Base-by-base conservation (phyloP, 2,329 filamentous ascomycete genomes). In the Malbranchea zuffiana region DNA sequence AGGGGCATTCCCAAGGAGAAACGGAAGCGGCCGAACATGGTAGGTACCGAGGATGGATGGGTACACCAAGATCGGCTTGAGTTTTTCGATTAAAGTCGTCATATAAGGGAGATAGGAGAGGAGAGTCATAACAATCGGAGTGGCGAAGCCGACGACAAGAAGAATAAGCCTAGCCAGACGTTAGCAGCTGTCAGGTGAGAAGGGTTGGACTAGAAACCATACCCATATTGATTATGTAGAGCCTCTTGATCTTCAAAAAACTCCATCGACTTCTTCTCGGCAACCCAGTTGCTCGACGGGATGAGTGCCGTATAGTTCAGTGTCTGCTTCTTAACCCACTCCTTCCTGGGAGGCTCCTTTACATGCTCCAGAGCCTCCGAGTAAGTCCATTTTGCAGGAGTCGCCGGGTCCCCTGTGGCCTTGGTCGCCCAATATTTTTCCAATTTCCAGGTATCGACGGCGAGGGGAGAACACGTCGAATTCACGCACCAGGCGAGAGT, bases 1-100 rank as follows among this genome's bases (percentile, higher is more conserved):
- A 0, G 66, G 67, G 2, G 53, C 52, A 37, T 63, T 62, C 2
- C 58, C 53, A 6, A 58, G 48, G 2, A 52, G 48, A 26, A 35
- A 59, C 1, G 55, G 57, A 5, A 63, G 45, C 5, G 53, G 55
- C 5, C 50, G 53, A 24, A 52, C 41, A 13, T 56, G 48, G 35
- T 57, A 55, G 2, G 46, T 52, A 6, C 56, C 51, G 32, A 61
- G 45, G 15, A 47, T 36, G 20, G 44, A 48, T 1, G 59, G 57
- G 25, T 53, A 59, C 29, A 55, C 40, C n/a, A 60, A 33, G 39
- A 53, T 57, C 6, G 56, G 53, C 25, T 51, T 56, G 19, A 56
- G 19, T 37, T 47, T 51, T 13, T 47, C 45, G 11, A 51, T 17
- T 3, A 53, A 3, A 8, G 15, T 13, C 3, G 43, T 43, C 35